Conservation (phyloP, 140 eudicot genomes). For the Stevia rebaudiana region DNA sequence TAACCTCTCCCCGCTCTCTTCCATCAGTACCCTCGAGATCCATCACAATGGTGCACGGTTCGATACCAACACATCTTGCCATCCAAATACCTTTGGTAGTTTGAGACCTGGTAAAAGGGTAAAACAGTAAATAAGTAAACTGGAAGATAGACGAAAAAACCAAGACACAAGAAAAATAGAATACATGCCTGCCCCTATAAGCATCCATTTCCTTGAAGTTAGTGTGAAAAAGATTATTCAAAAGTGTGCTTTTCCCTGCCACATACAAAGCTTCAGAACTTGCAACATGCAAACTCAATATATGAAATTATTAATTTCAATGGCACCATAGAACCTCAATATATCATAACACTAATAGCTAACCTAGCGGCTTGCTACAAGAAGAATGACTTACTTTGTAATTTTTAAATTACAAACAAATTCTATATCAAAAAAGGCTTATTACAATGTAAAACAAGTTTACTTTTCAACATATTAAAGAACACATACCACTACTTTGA, state of each 20-base stretch:
- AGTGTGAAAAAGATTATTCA: constrained; percentile 71
- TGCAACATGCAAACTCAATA: constrained; percentile 1
- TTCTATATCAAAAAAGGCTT: neutral
- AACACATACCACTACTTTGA: constrained; percentile 83
- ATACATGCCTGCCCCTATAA: constrained; percentile 83
- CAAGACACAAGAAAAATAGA: neutral
- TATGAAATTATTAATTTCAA: no score
- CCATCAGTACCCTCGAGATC: constrained; percentile 99
- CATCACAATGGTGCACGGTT: constrained; percentile 93
- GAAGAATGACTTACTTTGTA: neutral
- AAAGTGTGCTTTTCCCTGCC: constrained; percentile 94
- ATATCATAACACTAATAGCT: neutral
- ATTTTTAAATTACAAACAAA: neutral
- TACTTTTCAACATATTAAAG: neutral
- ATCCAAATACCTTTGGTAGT: constrained; percentile 98
- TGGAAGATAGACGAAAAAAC: neutral
- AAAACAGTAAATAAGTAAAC: constrained; percentile 16
- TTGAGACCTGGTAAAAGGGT: constrained; percentile 59
- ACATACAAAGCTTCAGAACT: constrained; percentile 20
- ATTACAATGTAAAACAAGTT: neutral
- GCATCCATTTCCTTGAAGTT: constrained; percentile 98
- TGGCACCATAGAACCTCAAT: no score
- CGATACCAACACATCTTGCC: constrained; percentile 89
- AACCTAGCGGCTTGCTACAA: constrained; percentile 3
- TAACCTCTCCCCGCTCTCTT: constrained; percentile 99